Percentiles rank a stretch among this genome's conserved stretches.
Conservation (phyloP, 163 green algal genomes). For the Scenedesmus sp. region DNA sequence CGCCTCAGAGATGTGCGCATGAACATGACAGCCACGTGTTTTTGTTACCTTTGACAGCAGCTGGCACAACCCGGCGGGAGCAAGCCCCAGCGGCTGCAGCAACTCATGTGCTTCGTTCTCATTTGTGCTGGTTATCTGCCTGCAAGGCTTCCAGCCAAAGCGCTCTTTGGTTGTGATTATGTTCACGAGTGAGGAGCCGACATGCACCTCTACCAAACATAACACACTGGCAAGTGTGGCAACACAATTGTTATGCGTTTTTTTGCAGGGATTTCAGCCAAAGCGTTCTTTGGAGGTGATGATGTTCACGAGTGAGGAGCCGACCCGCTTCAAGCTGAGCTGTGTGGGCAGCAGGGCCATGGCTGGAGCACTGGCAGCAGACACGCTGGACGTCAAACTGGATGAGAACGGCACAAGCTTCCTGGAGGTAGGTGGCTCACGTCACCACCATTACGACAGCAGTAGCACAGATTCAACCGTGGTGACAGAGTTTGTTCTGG, state of each 20-base stretch:
- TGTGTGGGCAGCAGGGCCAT: slow-evolving; percentile 92
- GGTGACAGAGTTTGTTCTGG: not conserved
- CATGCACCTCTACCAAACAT: slow-evolving; percentile 56
- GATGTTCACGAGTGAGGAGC: slow-evolving; percentile 98
- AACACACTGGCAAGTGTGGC: no score
- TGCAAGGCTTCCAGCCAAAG: slow-evolving; percentile 83
- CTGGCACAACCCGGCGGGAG: no score
- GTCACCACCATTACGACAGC: not conserved
- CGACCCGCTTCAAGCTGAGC: slow-evolving; percentile 93
- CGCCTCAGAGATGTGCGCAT: no score
- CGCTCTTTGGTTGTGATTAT: slow-evolving; percentile 93
- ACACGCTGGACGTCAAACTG: slow-evolving; percentile 69
- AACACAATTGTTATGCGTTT: no score
- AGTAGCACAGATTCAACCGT: not conserved
- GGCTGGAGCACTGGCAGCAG: slow-evolving; percentile 74
- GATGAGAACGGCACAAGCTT: slow-evolving; percentile 83
- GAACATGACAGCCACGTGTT: no score
- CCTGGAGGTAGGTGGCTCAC: slow-evolving; percentile 53
- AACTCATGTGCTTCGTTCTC: no score
- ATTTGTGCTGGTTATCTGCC: not conserved
- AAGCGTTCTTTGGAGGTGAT: slow-evolving; percentile 87
- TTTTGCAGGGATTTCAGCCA: slow-evolving; percentile 56
- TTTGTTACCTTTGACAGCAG: no score
- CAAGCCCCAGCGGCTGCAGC: no score
- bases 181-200: slow-evolving; percentile 98